These are phyloP conservation scores for Gonapodya prolifera DNA, from an alignment of 192 early-diverging fungal species.

Conservation along the genomic window DNA sequence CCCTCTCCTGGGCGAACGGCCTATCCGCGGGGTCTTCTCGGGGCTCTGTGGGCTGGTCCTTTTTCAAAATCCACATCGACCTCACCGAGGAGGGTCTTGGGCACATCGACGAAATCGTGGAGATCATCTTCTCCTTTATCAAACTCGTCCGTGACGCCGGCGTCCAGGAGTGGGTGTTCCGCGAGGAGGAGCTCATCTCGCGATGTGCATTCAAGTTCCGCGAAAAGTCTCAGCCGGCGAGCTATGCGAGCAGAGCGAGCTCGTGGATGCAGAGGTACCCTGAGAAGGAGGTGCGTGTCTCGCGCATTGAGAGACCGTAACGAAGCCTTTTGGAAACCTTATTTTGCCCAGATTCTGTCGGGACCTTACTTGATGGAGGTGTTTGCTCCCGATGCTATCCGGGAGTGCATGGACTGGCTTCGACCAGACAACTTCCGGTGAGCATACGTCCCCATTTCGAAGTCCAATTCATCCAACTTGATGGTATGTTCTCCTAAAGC, in stretches of 20 bases:
- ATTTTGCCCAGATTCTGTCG: constrained; percentile 45
- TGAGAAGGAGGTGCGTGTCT: not conserved
- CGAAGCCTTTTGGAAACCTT: constrained; percentile 15
- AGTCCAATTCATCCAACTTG: too few species aligned
- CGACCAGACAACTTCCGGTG: constrained; percentile 42
- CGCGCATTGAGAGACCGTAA: not conserved
- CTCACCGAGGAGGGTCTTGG: constrained; percentile 71
- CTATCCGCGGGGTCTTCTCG: constrained; percentile 50
- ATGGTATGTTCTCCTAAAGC: too few species aligned
- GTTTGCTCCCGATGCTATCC: constrained; percentile 51
- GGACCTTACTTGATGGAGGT: constrained; percentile 53
- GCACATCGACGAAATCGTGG: constrained; percentile 65
- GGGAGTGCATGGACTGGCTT: constrained; percentile 46
- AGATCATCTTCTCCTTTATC: constrained; percentile 78
- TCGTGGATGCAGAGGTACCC: constrained; percentile 66
- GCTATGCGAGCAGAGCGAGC: constrained; percentile 54
- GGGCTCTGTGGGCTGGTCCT: constrained; percentile 57
- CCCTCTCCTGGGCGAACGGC: constrained; percentile 79
- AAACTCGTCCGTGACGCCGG: constrained; percentile 60
- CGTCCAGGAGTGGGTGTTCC: constrained; percentile 65
- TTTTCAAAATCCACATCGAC: constrained; percentile 72
- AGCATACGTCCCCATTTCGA: constrained; percentile 1
- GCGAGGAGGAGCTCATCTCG: constrained; percentile 36
- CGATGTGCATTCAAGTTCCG: constrained; percentile 51
- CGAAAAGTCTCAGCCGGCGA: constrained; percentile 56